Percentiles rank a stretch among this genome's conserved stretches.
Evolutionary conservation across 352 stramenopile genomes (phyloP).

Genomic region (Pythium rishiriense): DNA sequence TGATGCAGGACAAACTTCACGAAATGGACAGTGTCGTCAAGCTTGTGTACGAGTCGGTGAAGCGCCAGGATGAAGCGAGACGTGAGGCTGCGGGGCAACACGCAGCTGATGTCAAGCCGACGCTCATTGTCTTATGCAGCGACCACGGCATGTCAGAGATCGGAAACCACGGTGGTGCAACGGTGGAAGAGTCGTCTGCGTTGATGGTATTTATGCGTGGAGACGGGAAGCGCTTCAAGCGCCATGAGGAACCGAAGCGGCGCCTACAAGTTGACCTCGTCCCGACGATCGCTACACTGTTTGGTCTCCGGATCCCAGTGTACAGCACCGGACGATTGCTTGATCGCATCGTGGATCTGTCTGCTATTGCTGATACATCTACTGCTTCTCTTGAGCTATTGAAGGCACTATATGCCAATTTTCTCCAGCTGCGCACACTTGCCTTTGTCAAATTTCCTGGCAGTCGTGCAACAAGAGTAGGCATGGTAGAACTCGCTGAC

Average conservation of each 20-base stretch:
- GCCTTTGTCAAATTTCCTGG: constrained; percentile 50
- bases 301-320: constrained; percentile 65
- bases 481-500: constrained; percentile 20
- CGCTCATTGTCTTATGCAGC: constrained; percentile 80
- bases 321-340: constrained; percentile 72
- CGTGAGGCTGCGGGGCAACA: background rate
- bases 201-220: constrained; percentile 76
- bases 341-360: constrained; percentile 35
- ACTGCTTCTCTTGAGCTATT: background rate
- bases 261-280: constrained; percentile 78
- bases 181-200: constrained; percentile 80
- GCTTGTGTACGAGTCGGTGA: constrained; percentile 58
- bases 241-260: constrained; percentile 6
- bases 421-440: constrained; percentile 56
- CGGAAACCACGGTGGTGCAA: constrained; percentile 86
- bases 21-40: constrained; percentile 85
- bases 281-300: constrained; percentile 66
- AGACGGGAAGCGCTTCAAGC: constrained; percentile 30
- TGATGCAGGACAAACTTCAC: constrained; percentile 80
- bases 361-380: background rate
- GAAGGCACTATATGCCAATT: constrained; percentile 51
- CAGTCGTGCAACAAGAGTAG: constrained; percentile 30
- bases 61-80: constrained; percentile 50
- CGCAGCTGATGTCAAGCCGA: constrained; percentile 36
- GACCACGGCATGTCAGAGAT: constrained; percentile 91